Evolutionary conservation across 225 moss, liverwort and hornwort species (phyloP).

Genomic region (Pseudisothecium myosuroides): DNA sequence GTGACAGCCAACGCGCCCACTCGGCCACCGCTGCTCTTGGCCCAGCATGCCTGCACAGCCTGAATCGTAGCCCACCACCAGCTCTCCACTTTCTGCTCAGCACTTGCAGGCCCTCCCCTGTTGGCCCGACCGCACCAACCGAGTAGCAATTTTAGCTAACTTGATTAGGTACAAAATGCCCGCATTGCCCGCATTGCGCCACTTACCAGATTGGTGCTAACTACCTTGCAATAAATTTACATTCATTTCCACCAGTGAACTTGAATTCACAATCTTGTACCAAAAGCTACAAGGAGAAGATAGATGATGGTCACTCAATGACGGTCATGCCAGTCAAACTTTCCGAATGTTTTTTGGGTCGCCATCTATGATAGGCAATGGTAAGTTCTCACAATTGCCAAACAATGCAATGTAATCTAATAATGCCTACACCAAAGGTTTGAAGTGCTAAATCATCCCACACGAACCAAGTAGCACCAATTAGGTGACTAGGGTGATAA

Average conservation of each 20-base stretch:
- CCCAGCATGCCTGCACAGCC: constrained; percentile 68
- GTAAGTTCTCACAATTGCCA: not conserved
- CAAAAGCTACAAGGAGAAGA: not conserved
- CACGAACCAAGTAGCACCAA: not conserved
- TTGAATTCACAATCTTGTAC: not conserved
- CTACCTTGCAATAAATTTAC: not conserved
- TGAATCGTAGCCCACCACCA: constrained; percentile 81
- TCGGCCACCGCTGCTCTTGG: constrained; percentile 28
- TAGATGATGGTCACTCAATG: not conserved
- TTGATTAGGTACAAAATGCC: not conserved
- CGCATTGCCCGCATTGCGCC: not conserved
- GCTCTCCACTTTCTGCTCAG: constrained; percentile 75
- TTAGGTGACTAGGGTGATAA: not conserved
- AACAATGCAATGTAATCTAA: not conserved
- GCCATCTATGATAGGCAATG: too few species aligned
- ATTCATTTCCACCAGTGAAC: not conserved
- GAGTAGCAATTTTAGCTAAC: not conserved
- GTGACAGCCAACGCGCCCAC: constrained; percentile 70
- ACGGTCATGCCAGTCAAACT: not conserved
- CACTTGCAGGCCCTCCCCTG: constrained; percentile 62
- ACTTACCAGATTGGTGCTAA: not conserved
- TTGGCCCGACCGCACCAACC: not conserved
- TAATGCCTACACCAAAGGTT: not conserved
- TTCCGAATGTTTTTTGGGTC: too few species aligned
- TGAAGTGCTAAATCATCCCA: not conserved